Evolutionary conservation across 768 basidiomycete genomes (phyloP), one percentile per base, ranked within the genome.

Genomic region (Gymnopilus junonius): DNA sequence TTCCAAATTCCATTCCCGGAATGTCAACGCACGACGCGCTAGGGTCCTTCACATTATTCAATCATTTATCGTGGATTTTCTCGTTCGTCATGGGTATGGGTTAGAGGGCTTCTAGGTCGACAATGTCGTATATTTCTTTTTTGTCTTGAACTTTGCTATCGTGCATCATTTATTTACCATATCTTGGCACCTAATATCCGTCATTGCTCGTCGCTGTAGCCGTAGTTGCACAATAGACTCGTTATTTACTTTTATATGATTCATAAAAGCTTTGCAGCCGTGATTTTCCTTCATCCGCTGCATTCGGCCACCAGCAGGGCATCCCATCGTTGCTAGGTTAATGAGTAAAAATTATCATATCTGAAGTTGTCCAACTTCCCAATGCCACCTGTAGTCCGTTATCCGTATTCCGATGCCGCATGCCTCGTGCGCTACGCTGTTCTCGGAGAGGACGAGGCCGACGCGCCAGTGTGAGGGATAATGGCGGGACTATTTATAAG

Each of bases 1-100:
- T 83, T 82, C 69, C 82, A 82, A 68, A 69, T 76, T 7, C 74
- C 75, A 0, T 81, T 77, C 62, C 73, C 76, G 5, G 78, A 81
- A 55, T 83, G 82, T 67, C 71, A 76, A 59, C 77, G 76, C 46
- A 68, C 70, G 55, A 63, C 77, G 23, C 77, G 80, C 42, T 81
- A 71, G 75, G 40, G 43, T 12, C 12, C n/a, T 12, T 35, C 17
- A 4, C 29, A 45, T 42, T 25, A 56, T 25, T 48, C 35, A 31
- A 40, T 46, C 59, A 48, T 45, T 25, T 58, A 34, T 59, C 53
- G 35, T 34, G 58, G 25, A 42, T 64, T 67, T 53, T 34, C 40
- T 62, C 25, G 48, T 55, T 59, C 31, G 34, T 55, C 60, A 64
- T 59, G 57, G 55, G 58, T 55, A 61, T 60, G 54, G n/a, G 32